A percentile compares a stretch with the other conserved stretches of the same genome.
phyloP scores from a whole-genome alignment of 2,329 filamentous ascomycete genomes.

The Gaeumannomyces sp. region DNA sequence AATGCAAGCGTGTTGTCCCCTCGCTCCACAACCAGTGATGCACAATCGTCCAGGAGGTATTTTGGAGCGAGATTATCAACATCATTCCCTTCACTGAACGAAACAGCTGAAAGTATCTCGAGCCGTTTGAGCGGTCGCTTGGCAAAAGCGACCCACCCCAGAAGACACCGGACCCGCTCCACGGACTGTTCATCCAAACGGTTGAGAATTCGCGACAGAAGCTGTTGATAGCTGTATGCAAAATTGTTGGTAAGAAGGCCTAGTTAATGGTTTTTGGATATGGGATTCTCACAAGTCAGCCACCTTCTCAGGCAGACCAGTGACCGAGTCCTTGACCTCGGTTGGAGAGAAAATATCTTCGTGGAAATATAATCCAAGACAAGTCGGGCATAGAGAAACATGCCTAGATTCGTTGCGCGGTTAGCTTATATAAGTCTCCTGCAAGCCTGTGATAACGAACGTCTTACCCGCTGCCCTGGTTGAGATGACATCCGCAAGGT shows the following conservation, averaged over 20 bases:
- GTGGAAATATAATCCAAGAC: conserved; percentile 27
- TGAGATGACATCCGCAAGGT: conserved; percentile 16
- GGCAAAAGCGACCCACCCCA: conserved; percentile 32
- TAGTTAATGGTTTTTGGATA: not conserved
- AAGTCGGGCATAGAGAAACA: conserved; percentile 31
- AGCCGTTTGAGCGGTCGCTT: conserved; percentile 26
- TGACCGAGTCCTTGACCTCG: conserved; percentile 17
- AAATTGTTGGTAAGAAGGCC: no score
- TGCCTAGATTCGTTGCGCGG: conserved; percentile 19
- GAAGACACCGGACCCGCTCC: conserved; percentile 21
- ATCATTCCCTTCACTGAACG: conserved; percentile 18
- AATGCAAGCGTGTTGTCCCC: conserved; percentile 20
- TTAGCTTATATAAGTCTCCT: no score
- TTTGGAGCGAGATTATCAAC: conserved; percentile 16
- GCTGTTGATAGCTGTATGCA: conserved; percentile 25
- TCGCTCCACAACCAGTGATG: conserved; percentile 19
- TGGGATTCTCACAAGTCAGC: not conserved
- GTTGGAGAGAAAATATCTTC: conserved; percentile 24
- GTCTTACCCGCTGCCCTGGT: conserved; percentile 21
- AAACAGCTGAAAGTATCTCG: conserved; percentile 28
- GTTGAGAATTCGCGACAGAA: conserved; percentile 21
- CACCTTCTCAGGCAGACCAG: not conserved
- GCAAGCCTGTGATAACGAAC: no score
- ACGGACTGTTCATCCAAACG: conserved; percentile 23
- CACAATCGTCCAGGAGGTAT: conserved; percentile 20